Evolutionary conservation across 345 rosid species (phyloP).

Genomic region (Syzygium aromaticum): DNA sequence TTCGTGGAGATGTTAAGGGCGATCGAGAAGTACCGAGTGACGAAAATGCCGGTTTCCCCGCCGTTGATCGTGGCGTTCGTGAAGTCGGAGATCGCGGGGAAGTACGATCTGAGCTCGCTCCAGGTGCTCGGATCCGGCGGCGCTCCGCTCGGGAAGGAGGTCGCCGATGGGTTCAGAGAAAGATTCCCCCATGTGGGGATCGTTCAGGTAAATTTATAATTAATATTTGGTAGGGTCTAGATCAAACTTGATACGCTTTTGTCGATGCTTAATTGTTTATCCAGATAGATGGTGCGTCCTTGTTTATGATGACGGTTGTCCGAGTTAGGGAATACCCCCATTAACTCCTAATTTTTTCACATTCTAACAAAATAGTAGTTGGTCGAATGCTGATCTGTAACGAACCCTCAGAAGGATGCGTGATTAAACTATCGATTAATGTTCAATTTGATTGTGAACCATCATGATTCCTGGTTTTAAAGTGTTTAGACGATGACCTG

Average conservation of each 20-base stretch:
- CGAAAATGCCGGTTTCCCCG: slow-evolving; percentile 60
- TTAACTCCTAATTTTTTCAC: not conserved
- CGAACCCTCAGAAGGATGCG: not conserved
- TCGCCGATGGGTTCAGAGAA: slow-evolving; percentile 37
- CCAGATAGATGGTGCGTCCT: too few relatives aligned
- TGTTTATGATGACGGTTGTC: not conserved
- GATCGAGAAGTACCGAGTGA: slow-evolving; percentile 50
- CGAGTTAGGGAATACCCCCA: not conserved
- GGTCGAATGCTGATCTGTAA: not conserved
- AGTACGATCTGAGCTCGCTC: slow-evolving; percentile 59
- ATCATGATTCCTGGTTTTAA: not conserved
- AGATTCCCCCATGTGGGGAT: slow-evolving; percentile 34
- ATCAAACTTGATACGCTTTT: not conserved
- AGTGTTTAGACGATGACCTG: not conserved
- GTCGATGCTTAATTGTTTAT: not conserved
- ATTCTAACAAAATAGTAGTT: not conserved
- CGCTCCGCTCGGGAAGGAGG: slow-evolving; percentile 70
- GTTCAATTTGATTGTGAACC: not conserved
- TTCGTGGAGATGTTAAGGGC: slow-evolving; percentile 38
- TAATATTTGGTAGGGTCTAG: not conserved
- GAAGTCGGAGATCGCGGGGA: slow-evolving; percentile 49
- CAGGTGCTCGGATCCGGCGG: slow-evolving; percentile 45
- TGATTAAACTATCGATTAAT: not conserved
- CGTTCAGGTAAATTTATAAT: not conserved
- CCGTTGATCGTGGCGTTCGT: slow-evolving; percentile 51